Conservation (phyloP, 192 early-diverging fungal genomes). For the Backusella luteola region DNA sequence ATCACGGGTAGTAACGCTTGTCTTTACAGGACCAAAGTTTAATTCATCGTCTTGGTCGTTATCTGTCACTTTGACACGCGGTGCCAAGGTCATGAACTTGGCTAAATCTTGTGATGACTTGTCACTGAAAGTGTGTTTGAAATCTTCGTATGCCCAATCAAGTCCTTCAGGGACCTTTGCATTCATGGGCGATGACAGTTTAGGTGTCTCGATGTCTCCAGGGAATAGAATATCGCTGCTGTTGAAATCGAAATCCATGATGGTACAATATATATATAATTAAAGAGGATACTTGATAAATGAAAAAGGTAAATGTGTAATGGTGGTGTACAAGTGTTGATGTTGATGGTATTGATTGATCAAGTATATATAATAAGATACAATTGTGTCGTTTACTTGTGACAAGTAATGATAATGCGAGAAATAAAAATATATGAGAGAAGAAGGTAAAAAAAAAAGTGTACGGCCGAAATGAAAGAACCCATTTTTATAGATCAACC, state of each 20-base stretch:
- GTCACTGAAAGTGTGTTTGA: not conserved
- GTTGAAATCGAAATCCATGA: slow-evolving; percentile 25
- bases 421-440: not conserved
- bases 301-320: not conserved
- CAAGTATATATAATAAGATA: not conserved
- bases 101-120: not conserved
- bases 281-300: not conserved
- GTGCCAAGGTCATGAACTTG: not conserved
- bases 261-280: not conserved
- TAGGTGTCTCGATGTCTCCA: slow-evolving; percentile 21
- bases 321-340: not conserved
- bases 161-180: slow-evolving; percentile 20
- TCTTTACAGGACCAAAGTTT: not conserved
- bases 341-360: not conserved
- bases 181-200: slow-evolving; percentile 17
- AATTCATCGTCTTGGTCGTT: not conserved
- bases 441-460: not conserved
- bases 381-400: not conserved
- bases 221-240: slow-evolving; percentile 29
- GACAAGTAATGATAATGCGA: not conserved
- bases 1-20: not conserved
- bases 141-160: slow-evolving; percentile 23
- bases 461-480: not conserved
- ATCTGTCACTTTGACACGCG: not conserved
- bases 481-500: not conserved